Base-by-base conservation (phyloP, 441 rosid species). In the Iberis amara region DNA sequence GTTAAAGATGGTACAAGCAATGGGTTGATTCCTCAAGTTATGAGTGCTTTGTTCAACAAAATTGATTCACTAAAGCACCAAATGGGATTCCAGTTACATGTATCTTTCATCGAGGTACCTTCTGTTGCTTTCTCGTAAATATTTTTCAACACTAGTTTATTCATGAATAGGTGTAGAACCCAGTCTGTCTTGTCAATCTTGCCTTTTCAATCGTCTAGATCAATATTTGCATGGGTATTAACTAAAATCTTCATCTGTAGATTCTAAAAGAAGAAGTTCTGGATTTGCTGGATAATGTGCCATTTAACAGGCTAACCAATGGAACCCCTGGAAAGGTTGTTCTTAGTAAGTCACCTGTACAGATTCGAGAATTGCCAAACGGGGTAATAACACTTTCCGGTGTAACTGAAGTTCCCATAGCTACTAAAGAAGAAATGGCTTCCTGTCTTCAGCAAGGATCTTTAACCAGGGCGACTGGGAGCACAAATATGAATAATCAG, bases 211-310 rank as follows among this genome's bases (percentile, higher is more conserved):
- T 38, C 26, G 4, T 47, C 31, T 39, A 9, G 9, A 9, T 41
- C 4, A 18, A 11, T 57, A 4, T 31, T 59, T 43, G 9, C 8
- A 5, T 30, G 45, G 23, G 47, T 61, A 39, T 51, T 62, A 61
- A 61, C 61, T 64, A 36, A 51, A 43, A 26, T 55, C 40, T 66
- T 69, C 11, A 57, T 62, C 11, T 69, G 68, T 55, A 83, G 90
- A 83, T 83, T 64, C 66, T 83, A 39, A 80, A 78, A 71, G 86
- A 83, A 80, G 90, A 83, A 73, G 86, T 83, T 43, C 66, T 62
- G 62, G 90, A 83, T 70, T 71, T 83, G 62, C 78, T 83, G 61
- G 86, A 80, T 65, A 59, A 62, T 53, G 68, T 62, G 57, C 57
- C 71, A 33, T 38, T 73, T 52, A 71, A 51, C 68, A 79, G 69